phyloP scores from a whole-genome alignment of 768 basidiomycete species.

The Mrakia blollopis region DNA sequence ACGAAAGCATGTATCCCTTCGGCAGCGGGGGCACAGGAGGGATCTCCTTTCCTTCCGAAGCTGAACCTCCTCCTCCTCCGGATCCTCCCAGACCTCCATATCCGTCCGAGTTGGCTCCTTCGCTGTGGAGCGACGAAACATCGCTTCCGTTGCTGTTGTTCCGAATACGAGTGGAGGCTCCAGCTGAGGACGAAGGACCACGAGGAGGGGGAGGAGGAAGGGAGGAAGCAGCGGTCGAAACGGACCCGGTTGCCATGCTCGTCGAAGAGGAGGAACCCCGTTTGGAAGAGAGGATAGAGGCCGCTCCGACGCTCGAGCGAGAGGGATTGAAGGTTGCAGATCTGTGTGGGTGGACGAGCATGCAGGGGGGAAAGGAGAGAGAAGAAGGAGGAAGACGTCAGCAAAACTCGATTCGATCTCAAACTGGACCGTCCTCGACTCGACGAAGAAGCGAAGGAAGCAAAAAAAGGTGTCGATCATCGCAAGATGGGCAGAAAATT shows the following conservation, averaged over 20 bases:
- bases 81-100: no score
- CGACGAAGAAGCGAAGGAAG: background rate
- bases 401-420: background rate
- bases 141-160: conserved; percentile 29
- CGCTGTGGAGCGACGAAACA: conserved; percentile 17
- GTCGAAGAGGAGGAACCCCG: conserved; percentile 29
- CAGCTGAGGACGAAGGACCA: background rate
- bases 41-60: conserved; percentile 47
- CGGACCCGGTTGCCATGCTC: conserved; percentile 14
- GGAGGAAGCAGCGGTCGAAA: conserved; percentile 21
- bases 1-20: conserved; percentile 54
- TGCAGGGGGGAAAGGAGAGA: no score
- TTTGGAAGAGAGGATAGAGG: conserved; percentile 26
- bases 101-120: conserved; percentile 18
- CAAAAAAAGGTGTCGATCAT: background rate
- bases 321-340: conserved; percentile 8
- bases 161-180: background rate
- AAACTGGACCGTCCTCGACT: background rate
- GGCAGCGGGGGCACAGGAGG: conserved; percentile 90
- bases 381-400: background rate
- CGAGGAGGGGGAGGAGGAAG: background rate
- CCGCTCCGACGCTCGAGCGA: conserved; percentile 16
- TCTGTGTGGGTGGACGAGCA: conserved; percentile 1
- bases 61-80: background rate
- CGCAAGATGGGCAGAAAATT: background rate